Base-by-base conservation (phyloP, 2,329 filamentous ascomycete species). In the Ceratocystis diversiconidia region DNA sequence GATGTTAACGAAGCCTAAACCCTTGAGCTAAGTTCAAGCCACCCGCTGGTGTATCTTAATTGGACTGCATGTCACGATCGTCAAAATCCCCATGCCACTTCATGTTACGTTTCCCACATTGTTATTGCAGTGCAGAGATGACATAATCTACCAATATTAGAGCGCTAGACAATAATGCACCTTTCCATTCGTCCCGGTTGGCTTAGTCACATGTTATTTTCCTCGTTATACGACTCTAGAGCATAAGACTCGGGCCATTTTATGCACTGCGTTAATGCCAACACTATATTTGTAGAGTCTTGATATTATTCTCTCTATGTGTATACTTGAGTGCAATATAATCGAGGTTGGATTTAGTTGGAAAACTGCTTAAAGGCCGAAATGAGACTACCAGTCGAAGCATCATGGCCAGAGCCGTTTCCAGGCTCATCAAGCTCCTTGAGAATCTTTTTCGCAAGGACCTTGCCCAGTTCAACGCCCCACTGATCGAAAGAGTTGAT, bases 401-500 rank as follows among this genome's bases (percentile, higher is more conserved):
- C 79, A 75, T 99, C 94, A 77, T 99, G 94, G 67, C 82, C 83
- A 67, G 79, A 79, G 65, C 85, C 85, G 71, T 83, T 85, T 68
- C 84, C 89, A n/a, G 82, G 76, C 73, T 87, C 82, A 70, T 96
- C 91, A 67, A 99, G 82, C 81, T 99, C 94, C 70, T 77, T 76
- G 71, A 90, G 86, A 69, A 92, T 91, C 79, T 90, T 92, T 86
- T 92, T 97, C 68, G 94, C 94, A 70, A 99, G 80, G 50, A 88
- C 86, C 87, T 99, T 99, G 76, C 94, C 94, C 69, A 99, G 81
- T 82, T 99, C 94, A 57, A 99, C 94, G 78, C 94, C 94, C 94
- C 94, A 99, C 82, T 99, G 94, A 79, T 99, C 94, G 74, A 97
- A 99, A 73, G 87, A 91, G 85, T 99, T 99, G 82, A 99, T 96